Conservation (phyloP, 73 alveolate genomes). For the Paraurostyla sp. region DNA sequence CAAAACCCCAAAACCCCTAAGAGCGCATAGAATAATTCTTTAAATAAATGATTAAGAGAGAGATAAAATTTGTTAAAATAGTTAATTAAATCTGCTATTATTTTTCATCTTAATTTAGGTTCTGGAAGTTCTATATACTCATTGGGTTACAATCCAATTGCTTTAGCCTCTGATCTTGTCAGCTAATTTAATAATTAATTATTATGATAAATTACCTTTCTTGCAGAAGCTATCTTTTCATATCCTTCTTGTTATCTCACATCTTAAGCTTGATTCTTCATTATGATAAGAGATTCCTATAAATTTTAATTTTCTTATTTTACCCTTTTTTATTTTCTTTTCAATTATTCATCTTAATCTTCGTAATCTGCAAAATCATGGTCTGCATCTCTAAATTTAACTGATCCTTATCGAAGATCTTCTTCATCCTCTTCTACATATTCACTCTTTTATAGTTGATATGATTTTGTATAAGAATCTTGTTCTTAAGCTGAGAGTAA, state of each 20-base stretch:
- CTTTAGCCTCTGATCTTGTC: slow-evolving; percentile 32
- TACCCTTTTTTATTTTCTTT: too few relatives aligned
- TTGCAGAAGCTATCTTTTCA: not conserved
- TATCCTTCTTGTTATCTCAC: not conserved
- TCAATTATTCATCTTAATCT: slow-evolving; percentile 8
- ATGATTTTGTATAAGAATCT: not conserved
- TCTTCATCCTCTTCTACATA: not conserved
- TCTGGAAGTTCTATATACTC: slow-evolving; percentile 1
- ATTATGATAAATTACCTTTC: not conserved
- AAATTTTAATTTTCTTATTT: too few relatives aligned
- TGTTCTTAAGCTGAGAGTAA: not conserved
- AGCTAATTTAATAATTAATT: not conserved
- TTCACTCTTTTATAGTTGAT: not conserved
- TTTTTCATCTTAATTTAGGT: not conserved
- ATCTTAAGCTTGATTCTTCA: slow-evolving; percentile 16
- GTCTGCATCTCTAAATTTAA: too few relatives aligned
- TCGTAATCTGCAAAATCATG: not conserved
- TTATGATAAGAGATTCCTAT: not conserved
- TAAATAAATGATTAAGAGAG: too few relatives aligned
- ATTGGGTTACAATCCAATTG: not conserved
- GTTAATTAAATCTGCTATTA: too few relatives aligned
- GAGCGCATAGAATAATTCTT: too few relatives aligned
- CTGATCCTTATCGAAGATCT: not conserved
- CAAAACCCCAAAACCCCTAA: not conserved
- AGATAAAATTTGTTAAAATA: too few relatives aligned